Base-by-base conservation (phyloP, 2,329 filamentous ascomycete species). In the Berkeleyomyces rouxiae region DNA sequence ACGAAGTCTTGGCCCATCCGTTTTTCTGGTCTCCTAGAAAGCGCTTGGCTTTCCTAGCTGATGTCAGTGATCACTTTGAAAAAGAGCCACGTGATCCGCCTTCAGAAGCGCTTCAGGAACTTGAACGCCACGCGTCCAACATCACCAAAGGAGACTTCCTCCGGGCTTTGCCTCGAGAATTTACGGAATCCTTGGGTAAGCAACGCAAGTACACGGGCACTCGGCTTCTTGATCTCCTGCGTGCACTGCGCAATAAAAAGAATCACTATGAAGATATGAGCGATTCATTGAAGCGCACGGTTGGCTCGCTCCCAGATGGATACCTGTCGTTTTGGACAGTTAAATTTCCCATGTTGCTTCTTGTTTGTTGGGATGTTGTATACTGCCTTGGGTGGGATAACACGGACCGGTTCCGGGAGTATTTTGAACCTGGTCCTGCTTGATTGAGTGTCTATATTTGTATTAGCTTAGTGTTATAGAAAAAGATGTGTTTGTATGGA, bases 261-360 rank as follows among this genome's bases (percentile, higher is more conserved):
- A 96, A 97, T 67, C 93, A 99, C 71, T 99, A 96, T 71, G 91
- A 96, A 70, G 93, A 99, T 72, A 92, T 99, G 88, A 81, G 88
- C 5, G 87, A 91, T 11, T 76, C 83, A 58, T 80, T 96, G 66
- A 92, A 81, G 69, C 76, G 76, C 65, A 71, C 73, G 39, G 88
- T 96, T 0, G 90, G 90, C 0, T 75, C 84, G 7, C 71, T 92
- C 64, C 87, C 90, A 0, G 85, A 90, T 11, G 89, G 88, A 0
- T 96, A 96, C 70, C 75, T 96, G 53, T 78, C 78, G 9, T 96
- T 95, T 70, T 96, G 90, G 88, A 87, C 87, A 0, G 77, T 81
- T 6, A 79, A 82, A 64, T 96, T 96, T 70, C 90, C 90, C 3
- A 83, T 81, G 67, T 72, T 96, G 68, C 71, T 96, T 64, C 84